Conservation (phyloP, 768 basidiomycete species). For the Phlebiopsis gigantea region DNA sequence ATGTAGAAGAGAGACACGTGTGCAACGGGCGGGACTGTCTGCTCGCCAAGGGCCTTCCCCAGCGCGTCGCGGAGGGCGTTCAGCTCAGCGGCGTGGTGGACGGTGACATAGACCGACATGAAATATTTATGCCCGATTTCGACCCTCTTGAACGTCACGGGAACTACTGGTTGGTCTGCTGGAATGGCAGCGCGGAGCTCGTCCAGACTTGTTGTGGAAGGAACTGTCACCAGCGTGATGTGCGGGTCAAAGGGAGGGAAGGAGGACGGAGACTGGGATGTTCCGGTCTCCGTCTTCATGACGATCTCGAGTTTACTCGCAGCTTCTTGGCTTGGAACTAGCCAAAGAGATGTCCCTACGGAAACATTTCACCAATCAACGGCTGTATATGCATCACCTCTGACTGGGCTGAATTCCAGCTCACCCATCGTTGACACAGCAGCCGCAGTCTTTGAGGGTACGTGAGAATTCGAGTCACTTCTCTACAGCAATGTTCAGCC, state of each 20-base stretch:
- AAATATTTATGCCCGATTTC: conserved; percentile 60
- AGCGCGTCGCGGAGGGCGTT: conserved; percentile 43
- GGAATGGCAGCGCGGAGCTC: conserved; percentile 38
- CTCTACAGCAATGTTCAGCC: too few relatives aligned
- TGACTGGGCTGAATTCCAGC: too few relatives aligned
- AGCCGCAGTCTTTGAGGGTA: too few relatives aligned
- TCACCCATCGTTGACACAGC: too few relatives aligned
- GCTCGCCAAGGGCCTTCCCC: conserved; percentile 30
- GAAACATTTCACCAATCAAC: background rate
- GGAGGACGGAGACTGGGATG: conserved; percentile 33
- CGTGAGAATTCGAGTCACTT: too few relatives aligned
- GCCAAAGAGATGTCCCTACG: conserved; percentile 63
- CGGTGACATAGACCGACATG: conserved; percentile 60
- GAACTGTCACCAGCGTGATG: conserved; percentile 55
- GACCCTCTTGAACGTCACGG: conserved; percentile 47
- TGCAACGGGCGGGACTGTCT: conserved; percentile 54
- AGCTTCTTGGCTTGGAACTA: conserved; percentile 51
- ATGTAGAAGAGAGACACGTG: conserved; percentile 77
- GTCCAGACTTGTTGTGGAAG: conserved; percentile 25
- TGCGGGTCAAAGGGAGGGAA: conserved; percentile 66
- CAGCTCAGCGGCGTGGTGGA: conserved; percentile 42
- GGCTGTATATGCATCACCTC: background rate
- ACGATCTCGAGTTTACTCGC: conserved; percentile 37
- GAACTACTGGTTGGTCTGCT: conserved; percentile 28
- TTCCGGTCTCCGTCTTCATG: conserved; percentile 37